phyloP scores from a whole-genome alignment of 768 basidiomycete species.

The Psilocybe cyanescens region DNA sequence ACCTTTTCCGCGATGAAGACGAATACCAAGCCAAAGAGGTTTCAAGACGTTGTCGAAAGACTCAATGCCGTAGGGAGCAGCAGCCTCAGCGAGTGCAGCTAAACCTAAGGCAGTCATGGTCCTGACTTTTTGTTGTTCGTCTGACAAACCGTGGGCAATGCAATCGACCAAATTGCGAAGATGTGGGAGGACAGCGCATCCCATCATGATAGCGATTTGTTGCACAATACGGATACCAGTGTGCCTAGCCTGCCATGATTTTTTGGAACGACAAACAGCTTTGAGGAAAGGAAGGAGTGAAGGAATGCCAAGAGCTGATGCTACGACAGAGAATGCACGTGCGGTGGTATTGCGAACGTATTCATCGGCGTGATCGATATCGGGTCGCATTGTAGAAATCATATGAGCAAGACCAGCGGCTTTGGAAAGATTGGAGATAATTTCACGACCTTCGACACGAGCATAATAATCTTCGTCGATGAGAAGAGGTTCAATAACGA shows the following conservation, averaged over 20 bases:
- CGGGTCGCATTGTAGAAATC: constrained; percentile 99
- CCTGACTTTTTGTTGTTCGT: constrained; percentile 95
- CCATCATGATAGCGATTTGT: constrained; percentile 99
- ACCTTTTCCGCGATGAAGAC: constrained; percentile 93
- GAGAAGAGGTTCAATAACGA: constrained; percentile 98
- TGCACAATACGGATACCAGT: constrained; percentile 99
- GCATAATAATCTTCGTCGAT: constrained; percentile 98
- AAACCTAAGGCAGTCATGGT: constrained; percentile 94
- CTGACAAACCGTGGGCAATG: constrained; percentile 89
- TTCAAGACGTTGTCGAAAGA: constrained; percentile 98
- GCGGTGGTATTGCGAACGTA: constrained; percentile 99
- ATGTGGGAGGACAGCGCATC: constrained; percentile 96
- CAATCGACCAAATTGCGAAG: constrained; percentile 96
- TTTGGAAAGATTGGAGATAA: constrained; percentile 98
- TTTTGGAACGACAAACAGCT: constrained; percentile 97
- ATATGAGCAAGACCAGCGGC: constrained; percentile 99
- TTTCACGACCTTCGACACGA: constrained; percentile 98
- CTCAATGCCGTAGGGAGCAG: constrained; percentile 99
- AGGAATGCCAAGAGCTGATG: constrained; percentile 97
- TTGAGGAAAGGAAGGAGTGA: constrained; percentile 97
- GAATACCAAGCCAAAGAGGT: constrained; percentile 92
- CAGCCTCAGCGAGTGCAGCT: constrained; percentile 94
- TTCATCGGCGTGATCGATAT: constrained; percentile 99
- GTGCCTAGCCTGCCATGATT: constrained; percentile 99
- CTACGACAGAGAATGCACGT: constrained; percentile 97